Base-by-base conservation (phyloP, 2,329 filamentous ascomycete genomes). In the Colletotrichum gloeosporioides region DNA sequence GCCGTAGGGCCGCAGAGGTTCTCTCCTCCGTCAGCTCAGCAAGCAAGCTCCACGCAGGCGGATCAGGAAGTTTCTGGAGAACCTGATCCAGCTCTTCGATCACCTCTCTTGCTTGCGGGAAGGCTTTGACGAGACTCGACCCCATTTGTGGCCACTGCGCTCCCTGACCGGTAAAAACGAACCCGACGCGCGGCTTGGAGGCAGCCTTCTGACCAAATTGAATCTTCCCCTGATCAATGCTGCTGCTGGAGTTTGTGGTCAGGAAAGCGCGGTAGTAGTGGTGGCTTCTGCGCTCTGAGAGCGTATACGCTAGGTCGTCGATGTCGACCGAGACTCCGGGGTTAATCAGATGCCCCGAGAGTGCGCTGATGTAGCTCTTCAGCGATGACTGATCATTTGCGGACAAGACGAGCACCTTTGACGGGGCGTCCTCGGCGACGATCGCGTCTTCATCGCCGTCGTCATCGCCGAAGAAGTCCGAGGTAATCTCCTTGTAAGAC, bases 81-180 rank as follows among this genome's bases (percentile, higher is more conserved):
- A 74, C 77, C 2, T 39, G 4, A 12, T 82, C 80, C 2, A 82
- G 64, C 16, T 77, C 16, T 53, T 79, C 31, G 5, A 81, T 75
- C 25, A 80, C 55, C 34, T 55, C 4, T 16, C 77, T 66, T 3
- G 73, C 73, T 1, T 65, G 16, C 2, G 71, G 68, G 9, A 71
- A 79, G 3, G 29, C 44, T 12, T 71, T 25, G 10, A 82, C 34
- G 5, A 82, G 66, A 8, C 77, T 39, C 1, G 25, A 13, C 1
- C 78, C 82, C 81, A 83, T 82, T 1, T 62, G 32, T 9, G 80
- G 57, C 81, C 81, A 84, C 59, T 84, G 82, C 0, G 82, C 82
- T 9, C 83, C 83, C 67, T 84, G 83, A 0, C 82, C 82, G 9
- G 83, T 83, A 67, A 83, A 84, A 6, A 84, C 73, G 10, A 67